These are phyloP conservation scores for Podospora pseudoanserina DNA, from an alignment of 495 filamentous ascomycete genomes.

Conservation along the genomic window DNA sequence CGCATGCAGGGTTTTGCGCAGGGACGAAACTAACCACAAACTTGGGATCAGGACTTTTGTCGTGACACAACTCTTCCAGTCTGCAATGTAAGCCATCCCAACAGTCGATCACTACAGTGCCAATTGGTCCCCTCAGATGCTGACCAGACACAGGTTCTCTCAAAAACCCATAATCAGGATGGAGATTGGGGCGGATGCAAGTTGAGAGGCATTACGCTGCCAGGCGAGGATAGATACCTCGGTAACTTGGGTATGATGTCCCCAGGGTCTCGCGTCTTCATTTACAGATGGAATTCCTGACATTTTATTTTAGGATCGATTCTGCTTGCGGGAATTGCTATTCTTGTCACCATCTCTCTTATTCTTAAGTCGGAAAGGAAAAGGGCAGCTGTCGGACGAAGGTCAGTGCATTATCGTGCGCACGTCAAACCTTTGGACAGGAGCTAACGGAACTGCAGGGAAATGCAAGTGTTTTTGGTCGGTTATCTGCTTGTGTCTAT, in stretches of 20 bases:
- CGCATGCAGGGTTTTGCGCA: neutral
- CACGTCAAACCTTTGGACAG: neutral
- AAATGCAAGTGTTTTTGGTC: slow-evolving; percentile 91
- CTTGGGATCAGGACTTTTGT: slow-evolving; percentile 73
- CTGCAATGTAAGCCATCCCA: slow-evolving; percentile 73
- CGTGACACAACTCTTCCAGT: slow-evolving; percentile 91
- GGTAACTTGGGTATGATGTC: slow-evolving; percentile 76
- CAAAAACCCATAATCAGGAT: slow-evolving; percentile 39
- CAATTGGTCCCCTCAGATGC: neutral
- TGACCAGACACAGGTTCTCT: slow-evolving; percentile 41
- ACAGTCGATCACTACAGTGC: neutral
- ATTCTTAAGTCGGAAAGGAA: slow-evolving; percentile 84
- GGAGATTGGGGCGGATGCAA: slow-evolving; percentile 62
- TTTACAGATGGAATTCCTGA: slow-evolving; percentile 18
- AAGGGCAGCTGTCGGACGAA: slow-evolving; percentile 88
- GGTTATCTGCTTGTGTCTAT: slow-evolving; percentile 87
- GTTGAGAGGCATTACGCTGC: slow-evolving; percentile 68
- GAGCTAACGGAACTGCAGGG: slow-evolving; percentile 53
- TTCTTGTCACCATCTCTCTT: slow-evolving; percentile 60
- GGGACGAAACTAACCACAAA: slow-evolving; percentile 21
- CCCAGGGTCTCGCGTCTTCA: neutral
- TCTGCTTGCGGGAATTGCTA: slow-evolving; percentile 72
- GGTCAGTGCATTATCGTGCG: slow-evolving; percentile 49
- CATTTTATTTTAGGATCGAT: slow-evolving; percentile 70
- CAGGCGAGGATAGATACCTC: slow-evolving; percentile 54